A percentile compares a stretch with the other conserved stretches of the same genome.
Evolutionary conservation across 2,329 filamentous ascomycete genomes (phyloP).

Genomic region (Calonectria fujianensis): DNA sequence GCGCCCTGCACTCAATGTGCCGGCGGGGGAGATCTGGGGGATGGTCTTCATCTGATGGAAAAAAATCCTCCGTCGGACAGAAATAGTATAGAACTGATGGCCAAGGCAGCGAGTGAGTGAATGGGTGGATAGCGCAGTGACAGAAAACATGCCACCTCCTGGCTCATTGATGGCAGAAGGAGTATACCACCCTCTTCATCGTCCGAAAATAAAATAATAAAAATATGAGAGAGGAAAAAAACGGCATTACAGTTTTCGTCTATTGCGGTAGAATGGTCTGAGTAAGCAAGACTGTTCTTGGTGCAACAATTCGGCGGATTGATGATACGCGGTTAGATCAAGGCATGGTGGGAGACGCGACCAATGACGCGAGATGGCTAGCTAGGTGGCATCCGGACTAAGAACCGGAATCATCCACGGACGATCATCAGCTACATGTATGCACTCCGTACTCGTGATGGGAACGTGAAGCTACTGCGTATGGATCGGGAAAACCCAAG

Average conservation of each 20-base stretch:
- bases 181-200: not conserved
- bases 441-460: not conserved
- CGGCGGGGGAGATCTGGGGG: constrained; percentile 1
- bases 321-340: constrained; percentile 3
- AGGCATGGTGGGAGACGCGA: not conserved
- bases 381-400: not conserved
- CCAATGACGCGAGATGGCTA: not conserved
- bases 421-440: not conserved
- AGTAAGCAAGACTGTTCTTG: not conserved
- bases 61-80: not conserved
- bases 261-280: no score
- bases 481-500: not conserved
- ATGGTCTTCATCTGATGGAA: not conserved
- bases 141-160: not conserved
- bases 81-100: not conserved
- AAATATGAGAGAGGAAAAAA: not conserved
- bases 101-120: not conserved
- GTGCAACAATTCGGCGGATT: not conserved
- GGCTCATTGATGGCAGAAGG: not conserved
- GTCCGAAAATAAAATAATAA: not conserved
- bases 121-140: no score
- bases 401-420: not conserved
- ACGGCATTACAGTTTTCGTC: not conserved
- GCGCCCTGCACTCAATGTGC: not conserved
- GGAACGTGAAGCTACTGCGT: not conserved